Evolutionary conservation across 106 monocot genomes (phyloP), one percentile per base, ranked within the genome.

Genomic region (Cymbidium sinense): DNA sequence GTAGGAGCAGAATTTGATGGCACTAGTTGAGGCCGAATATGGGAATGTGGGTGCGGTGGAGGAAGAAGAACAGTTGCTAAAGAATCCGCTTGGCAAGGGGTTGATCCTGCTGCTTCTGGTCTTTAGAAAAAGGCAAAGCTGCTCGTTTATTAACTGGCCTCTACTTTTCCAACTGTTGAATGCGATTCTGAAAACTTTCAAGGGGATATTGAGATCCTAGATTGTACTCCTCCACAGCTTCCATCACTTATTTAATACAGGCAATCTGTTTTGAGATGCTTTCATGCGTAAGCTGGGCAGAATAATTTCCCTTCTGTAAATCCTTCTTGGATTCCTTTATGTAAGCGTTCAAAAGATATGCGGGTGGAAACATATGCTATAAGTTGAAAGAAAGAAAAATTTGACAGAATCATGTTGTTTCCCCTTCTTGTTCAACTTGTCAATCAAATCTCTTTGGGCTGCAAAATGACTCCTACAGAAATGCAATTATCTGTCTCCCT

Each of bases 361-460:
- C 31, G 18, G 18, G 67, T 23, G 67, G 67, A 67, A 25, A 33
- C 17, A 33, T 31, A 3, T 4, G 15, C 31, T 31, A 5, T 33
- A 67, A 33, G 33, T 67, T 33, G 67, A 67, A 67, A 67, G 67
- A 31, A 15, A 67, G 15, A 23, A 67, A 31, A 67, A 67, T 33
- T 67, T 67, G 12, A 67, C 15, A 34, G 67, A 67, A 12, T 67
- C 67, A 33, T 33, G 15, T 67, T 67, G 67, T 17, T 33, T 67
- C 33, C 67, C 67, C 33, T 25, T 67, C 31, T 23, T 33, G 67
- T 67, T 67, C 67, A 67, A 23, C 67, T 67, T 67, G 23, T 33
- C 15, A 33, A 67, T 67, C 15, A 67, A 67, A 67, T 67, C 67
- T 67, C n/a, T n/a, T n/a, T n/a, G n/a, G n/a, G n/a, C n/a, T n/a